Percentiles rank a stretch among this genome's conserved stretches.
These are phyloP conservation scores for Cyanidioschyzon merolae DNA, from an alignment of 23 red algal genomes.

Conservation along the genomic window DNA sequence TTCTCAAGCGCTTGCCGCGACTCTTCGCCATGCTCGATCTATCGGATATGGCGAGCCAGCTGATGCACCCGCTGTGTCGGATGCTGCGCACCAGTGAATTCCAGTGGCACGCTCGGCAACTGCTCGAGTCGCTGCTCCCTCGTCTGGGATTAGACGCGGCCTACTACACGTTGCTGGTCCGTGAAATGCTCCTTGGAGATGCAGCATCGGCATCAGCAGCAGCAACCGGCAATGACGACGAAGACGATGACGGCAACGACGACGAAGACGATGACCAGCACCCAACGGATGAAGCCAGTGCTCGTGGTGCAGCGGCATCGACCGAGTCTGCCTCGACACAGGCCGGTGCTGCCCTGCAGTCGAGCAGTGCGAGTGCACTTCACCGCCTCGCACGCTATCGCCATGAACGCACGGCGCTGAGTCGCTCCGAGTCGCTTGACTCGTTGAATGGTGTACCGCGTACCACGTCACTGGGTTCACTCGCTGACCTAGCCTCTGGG, in stretches of 20 bases:
- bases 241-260: background rate
- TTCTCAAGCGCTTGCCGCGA: conserved; percentile 36
- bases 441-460: conserved; percentile 4
- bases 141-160: background rate
- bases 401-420: background rate
- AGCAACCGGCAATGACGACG: background rate
- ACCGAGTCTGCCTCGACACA: background rate
- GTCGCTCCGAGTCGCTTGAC: background rate
- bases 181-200: background rate
- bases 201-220: background rate
- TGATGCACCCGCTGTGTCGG: conserved; percentile 58
- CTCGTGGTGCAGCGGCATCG: background rate
- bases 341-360: background rate
- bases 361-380: background rate
- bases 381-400: background rate
- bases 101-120: background rate
- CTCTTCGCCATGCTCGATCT: conserved; percentile 27
- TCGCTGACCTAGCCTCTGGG: background rate
- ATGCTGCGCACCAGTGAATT: conserved; percentile 28
- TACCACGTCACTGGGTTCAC: background rate
- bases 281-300: background rate
- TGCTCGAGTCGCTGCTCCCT: background rate
- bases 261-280: background rate
- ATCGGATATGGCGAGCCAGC: conserved; percentile 50
- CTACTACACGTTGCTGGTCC: background rate